Evolutionary conservation across 2,329 filamentous ascomycete species (phyloP).

Genomic region (Zopfia rhizophila): DNA sequence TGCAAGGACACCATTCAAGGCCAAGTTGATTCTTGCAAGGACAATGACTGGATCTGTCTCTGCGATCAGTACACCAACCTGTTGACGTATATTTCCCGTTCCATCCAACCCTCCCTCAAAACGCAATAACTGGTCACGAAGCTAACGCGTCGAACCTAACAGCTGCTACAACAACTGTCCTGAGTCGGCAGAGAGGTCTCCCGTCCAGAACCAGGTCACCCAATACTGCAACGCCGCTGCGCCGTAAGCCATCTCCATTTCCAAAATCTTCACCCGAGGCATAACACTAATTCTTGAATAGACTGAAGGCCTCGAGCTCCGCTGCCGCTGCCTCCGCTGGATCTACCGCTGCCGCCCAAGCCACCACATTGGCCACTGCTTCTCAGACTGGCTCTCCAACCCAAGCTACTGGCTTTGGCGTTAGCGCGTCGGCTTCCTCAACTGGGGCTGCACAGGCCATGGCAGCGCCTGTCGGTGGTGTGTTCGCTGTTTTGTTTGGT

Average conservation of each 20-base stretch:
- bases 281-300: too few species aligned
- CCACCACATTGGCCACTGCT: slow-evolving; percentile 2
- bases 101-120: too few species aligned
- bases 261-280: too few species aligned
- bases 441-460: slow-evolving; percentile 25
- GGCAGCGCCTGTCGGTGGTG: slow-evolving; percentile 26
- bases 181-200: slow-evolving; percentile 50
- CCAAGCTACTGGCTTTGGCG: slow-evolving; percentile 5
- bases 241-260: too few species aligned
- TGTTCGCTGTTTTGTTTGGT: slow-evolving; percentile 29
- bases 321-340: slow-evolving; percentile 14
- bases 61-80: slow-evolving; percentile 66
- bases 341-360: slow-evolving; percentile 1
- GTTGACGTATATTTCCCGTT: slow-evolving; percentile 55
- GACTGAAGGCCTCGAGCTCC: slow-evolving; percentile 15
- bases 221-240: slow-evolving; percentile 56
- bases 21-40: slow-evolving; percentile 56
- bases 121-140: neutral
- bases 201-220: slow-evolving; percentile 48
- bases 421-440: slow-evolving; percentile 9
- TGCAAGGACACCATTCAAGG: slow-evolving; percentile 56
- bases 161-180: slow-evolving; percentile 75
- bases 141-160: slow-evolving; percentile 20
- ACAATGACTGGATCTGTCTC: slow-evolving; percentile 66
- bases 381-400: neutral